Conservation (phyloP, 1,139 yeast genomes). For the Ogataea hybrid region DNA sequence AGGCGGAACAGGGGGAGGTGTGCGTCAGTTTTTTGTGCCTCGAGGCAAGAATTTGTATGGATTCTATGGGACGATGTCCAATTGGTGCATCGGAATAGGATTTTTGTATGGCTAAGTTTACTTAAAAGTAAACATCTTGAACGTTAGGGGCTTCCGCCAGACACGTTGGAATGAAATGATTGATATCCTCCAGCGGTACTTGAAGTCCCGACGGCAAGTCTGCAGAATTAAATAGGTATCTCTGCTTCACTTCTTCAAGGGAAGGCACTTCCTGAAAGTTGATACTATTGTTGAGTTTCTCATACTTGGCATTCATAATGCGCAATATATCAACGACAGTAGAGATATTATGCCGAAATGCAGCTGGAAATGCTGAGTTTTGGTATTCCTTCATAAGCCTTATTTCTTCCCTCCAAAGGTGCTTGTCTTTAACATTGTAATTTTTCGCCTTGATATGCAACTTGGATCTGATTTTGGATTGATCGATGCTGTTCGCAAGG, state of each 20-base stretch:
- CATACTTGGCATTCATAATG: constrained; percentile 23
- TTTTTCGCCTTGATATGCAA: constrained; percentile 15
- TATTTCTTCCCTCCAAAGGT: constrained; percentile 21
- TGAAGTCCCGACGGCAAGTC: constrained; percentile 27
- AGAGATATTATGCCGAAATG: constrained; percentile 16
- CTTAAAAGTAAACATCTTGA: constrained; percentile 1
- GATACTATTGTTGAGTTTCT: constrained; percentile 24
- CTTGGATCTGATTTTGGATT: constrained; percentile 23
- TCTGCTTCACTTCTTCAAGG: constrained; percentile 13
- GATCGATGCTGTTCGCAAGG: constrained; percentile 24
- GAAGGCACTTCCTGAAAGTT: constrained; percentile 20
- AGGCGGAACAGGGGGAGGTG: constrained; percentile 75
- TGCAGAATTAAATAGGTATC: constrained; percentile 21
- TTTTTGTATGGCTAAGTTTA: constrained; percentile 41
- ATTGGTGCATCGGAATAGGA: constrained; percentile 77
- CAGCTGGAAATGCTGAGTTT: constrained; percentile 14
- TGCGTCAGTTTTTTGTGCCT: constrained; percentile 60
- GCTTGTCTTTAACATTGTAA: constrained; percentile 18
- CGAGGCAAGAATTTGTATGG: constrained; percentile 59
- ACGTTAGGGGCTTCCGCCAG: not conserved
- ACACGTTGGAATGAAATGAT: constrained; percentile 18
- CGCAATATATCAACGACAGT: constrained; percentile 19
- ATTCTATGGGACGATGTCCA: constrained; percentile 59
- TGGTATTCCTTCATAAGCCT: constrained; percentile 14
- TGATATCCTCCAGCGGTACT: constrained; percentile 23